phyloP scores from a whole-genome alignment of 441 rosid genomes.

The Dalechampia spathulata region DNA sequence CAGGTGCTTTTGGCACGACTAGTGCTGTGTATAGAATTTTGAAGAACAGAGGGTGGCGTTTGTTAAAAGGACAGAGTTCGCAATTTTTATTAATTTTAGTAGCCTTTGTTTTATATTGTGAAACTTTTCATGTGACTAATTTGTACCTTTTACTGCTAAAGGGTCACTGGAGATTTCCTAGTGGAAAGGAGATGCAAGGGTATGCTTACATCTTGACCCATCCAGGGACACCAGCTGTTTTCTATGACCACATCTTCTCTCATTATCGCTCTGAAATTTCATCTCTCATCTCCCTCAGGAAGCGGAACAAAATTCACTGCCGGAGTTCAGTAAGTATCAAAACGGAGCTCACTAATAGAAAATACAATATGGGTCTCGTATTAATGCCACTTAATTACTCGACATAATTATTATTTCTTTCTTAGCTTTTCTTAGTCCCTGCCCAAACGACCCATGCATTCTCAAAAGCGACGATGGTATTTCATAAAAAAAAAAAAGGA shows the following conservation, averaged over 20 bases:
- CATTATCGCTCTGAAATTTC: slow-evolving; percentile 66
- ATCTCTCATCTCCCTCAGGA: slow-evolving; percentile 66
- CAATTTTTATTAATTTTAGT: neutral
- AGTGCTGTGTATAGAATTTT: neutral
- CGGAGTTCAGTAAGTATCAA: slow-evolving; percentile 61
- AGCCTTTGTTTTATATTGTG: neutral
- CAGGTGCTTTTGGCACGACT: neutral
- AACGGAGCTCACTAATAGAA: neutral
- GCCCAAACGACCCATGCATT: too few relatives aligned
- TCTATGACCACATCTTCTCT: slow-evolving; percentile 77
- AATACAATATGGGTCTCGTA: too few relatives aligned
- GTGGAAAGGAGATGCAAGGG: slow-evolving; percentile 94
- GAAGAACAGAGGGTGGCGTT: neutral
- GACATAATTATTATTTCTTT: too few relatives aligned
- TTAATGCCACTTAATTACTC: too few relatives aligned
- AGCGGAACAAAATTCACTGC: slow-evolving; percentile 66
- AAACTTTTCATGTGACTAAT: slow-evolving; percentile 2
- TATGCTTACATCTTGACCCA: slow-evolving; percentile 91
- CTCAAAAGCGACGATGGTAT: too few relatives aligned
- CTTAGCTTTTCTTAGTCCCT: too few relatives aligned
- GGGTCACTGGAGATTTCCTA: slow-evolving; percentile 99
- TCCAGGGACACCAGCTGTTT: slow-evolving; percentile 94
- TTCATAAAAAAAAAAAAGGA: neutral
- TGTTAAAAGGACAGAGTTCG: neutral
- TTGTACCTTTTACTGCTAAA: slow-evolving; percentile 14